Base-by-base conservation (phyloP, 2,329 filamentous ascomycete species). In the Chaetomium globosum region DNA sequence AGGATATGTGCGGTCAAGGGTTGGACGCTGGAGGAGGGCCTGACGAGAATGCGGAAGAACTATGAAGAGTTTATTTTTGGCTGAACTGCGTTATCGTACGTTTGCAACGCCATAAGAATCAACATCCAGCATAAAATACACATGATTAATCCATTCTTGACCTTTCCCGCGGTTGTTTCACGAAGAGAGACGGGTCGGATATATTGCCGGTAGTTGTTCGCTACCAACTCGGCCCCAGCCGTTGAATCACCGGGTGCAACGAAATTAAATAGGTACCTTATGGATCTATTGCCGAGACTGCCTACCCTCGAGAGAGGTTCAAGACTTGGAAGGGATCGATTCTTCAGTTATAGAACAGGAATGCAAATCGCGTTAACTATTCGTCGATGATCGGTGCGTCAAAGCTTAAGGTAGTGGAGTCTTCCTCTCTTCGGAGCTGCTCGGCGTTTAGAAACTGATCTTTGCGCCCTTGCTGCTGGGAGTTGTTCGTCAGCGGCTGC, bases 41-140 rank as follows among this genome's bases (percentile, higher is more conserved):
- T 92, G 1, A 79, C 77, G 71, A 83, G 77, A 63, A 80, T 98
- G 65, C 87, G 85, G 0, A 79, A 78, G 28, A 99, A 98, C 74
- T 98, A 92, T 85, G 83, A 82, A 61, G 80, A 82, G 4, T 98
- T 97, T 75, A 82, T 91, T 9, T 89, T 89, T 75, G 92, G 91
- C 3, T 69, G 63, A 67, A 36, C 5, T 43, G 39, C 16, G 16
- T 7, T 43, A 43, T 43, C 16, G 19, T 2, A 43, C 5, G 16
- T 7, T 16, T 7, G 16, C 4, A 16, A 43, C 16, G 5, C 39
- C 19, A 16, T n/a, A n/a, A 19, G 26, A 26, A 4, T 7, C 4
- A 19, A 7, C 39, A 43, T 19, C 5, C 16, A n/a, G 39, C 39
- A n/a, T n/a, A 43, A 43, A 19, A 19, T 7, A 43, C n/a, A 43